These are phyloP conservation scores for Elongisporangium undulatum DNA, from an alignment of 352 stramenopile species.

Conservation along the genomic window DNA sequence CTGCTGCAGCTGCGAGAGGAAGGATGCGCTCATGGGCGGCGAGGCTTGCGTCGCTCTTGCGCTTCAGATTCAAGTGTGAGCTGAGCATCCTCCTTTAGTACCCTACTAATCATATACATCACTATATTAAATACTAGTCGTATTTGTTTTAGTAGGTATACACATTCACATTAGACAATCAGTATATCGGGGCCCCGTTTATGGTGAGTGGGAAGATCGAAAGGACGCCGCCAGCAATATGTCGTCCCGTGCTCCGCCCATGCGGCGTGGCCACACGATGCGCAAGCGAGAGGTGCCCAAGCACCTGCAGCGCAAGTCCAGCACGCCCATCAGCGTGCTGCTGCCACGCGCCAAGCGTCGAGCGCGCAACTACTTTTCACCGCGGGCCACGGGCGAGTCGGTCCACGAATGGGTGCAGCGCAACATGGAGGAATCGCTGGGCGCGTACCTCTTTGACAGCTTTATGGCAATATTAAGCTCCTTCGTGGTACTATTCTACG, in stretches of 20 bases:
- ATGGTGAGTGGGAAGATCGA: background rate
- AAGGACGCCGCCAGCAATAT: background rate
- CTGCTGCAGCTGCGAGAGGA: constrained; percentile 34
- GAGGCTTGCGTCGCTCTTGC: background rate
- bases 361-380: constrained; percentile 28
- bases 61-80: background rate
- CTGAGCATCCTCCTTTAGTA: constrained; percentile 16
- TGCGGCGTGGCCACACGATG: background rate
- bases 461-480: constrained; percentile 51
- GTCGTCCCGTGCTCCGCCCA: background rate
- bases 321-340: constrained; percentile 27
- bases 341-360: constrained; percentile 22
- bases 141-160: too few relatives aligned
- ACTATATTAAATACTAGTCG: constrained; percentile 21
- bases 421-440: constrained; percentile 65
- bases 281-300: constrained; percentile 17
- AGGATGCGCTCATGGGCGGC: constrained; percentile 32
- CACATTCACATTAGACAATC: too few relatives aligned
- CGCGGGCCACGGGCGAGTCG: constrained; percentile 33
- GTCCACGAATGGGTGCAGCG: constrained; percentile 66
- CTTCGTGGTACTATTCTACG: constrained; percentile 62
- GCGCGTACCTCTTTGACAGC: constrained; percentile 29
- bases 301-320: constrained; percentile 28
- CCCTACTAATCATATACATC: constrained; percentile 21
- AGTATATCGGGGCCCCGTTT: background rate